Base-by-base conservation (phyloP, 345 rosid species). In the Gossypium herbaceum region DNA sequence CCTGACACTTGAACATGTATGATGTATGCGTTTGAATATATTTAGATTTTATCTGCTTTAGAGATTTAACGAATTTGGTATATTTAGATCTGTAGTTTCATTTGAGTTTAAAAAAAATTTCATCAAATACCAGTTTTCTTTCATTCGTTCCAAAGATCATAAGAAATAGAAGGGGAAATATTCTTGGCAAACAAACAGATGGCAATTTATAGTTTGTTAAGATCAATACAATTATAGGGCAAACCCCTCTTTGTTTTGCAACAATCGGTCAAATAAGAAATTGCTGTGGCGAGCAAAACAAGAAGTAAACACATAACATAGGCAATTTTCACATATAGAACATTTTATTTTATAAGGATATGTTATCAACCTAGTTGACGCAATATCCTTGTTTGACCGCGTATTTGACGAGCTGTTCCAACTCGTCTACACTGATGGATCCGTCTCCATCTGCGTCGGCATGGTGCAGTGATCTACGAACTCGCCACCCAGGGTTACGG, bases 391-490 rank as follows among this genome's bases (percentile, higher is more conserved):
- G 48, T 10, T 60, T 55, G 54, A 52, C 27, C 34, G 47, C 82
- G 71, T 82, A 82, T 34, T 74, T 74, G 34, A 74, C 72, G 9
- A 82, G 77, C 2, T 70, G 57, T 55, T 79, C 77, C 6, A 82
- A 41, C 79, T 82, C 82, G 2, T 65, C 54, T 9, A 41, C 0
- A n/a, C 58, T 45, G 41, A 82, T 72, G 17, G 4, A 20, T 16
- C 79, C 85, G 17, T 82, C 83, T 25, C 76, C 75, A 17, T 82
- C 56, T 2, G 4, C 2, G 43, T 79, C 79, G 10, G 82, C 82
- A 48, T 51, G 78, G 72, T 39, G 19, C 3, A 74, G 64, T 0
- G 79, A 71, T 13, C 82, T 79, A 39, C 27, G 17, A 52, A 56
- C 81, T 72, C 82, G 68, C 75, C 74, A 77, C 1, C 44, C 68